Base-by-base conservation (phyloP, 2,329 filamentous ascomycete species). In the Metarhizium sp. region DNA sequence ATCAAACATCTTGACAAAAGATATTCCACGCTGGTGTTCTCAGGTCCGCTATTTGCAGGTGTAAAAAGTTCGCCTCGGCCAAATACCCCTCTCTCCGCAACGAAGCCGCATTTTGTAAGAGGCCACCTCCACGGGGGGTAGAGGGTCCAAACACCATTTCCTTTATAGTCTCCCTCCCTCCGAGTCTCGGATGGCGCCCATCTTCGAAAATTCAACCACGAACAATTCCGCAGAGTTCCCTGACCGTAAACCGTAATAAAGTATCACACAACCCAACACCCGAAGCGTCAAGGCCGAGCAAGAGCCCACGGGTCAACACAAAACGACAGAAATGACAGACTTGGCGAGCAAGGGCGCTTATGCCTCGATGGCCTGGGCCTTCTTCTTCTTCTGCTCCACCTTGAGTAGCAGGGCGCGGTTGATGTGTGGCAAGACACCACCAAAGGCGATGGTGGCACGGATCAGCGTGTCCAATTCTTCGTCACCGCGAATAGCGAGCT, bases 371-470 rank as follows among this genome's bases (percentile, higher is more conserved):
- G 75, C 72, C 71, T 78, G 78, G 64, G 79, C 85, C 78, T 90
- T 90, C 88, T 96, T 96, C 88, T 96, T 96, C 88, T 95, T 95
- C 77, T 95, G 89, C 76, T 96, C 91, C 55, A 95, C 91, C 84
- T 96, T 96, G 72, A 95, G 82, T 65, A 99, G 80, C 64, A 99
- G 79, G 14, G 94, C 94, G 66, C 94, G 89, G 81, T 99, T 97
- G 85, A 99, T 99, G 76, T 96, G 92, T 61, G 94, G 94, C 68
- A 99, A 79, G 32, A 99, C 94, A 87, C 94, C 94, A 78, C 94
- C 94, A 65, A 95, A 97, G 58, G 94, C 94, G 68, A 99, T 99
- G 60, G 94, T 99, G 56, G 94, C 94, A 66, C 92, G 89, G 71
- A 99, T 97, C 57, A 99, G 81, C 29, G 92, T 97, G 73, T 99